Percentiles rank a stretch among this genome's conserved stretches.
Conservation (phyloP, 2,329 filamentous ascomycete species). For the Beauveria bassiana region DNA sequence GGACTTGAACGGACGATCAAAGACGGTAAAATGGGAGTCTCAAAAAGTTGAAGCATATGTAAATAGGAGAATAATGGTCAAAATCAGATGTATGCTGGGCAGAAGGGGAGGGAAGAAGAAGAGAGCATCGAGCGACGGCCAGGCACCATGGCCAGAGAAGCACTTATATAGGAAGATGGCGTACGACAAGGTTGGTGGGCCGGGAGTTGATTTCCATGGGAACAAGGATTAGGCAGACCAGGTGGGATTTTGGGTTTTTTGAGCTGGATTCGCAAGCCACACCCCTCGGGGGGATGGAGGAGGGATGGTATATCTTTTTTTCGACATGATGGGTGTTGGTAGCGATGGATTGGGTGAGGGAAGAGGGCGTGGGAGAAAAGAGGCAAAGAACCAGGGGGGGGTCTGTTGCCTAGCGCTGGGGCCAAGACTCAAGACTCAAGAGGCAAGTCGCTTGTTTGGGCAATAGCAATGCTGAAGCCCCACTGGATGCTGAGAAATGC, state of each 20-base stretch:
- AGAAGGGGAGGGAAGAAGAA: background rate
- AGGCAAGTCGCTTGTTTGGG: background rate
- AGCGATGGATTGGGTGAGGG: background rate
- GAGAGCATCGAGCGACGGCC: conserved; percentile 7
- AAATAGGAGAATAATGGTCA: background rate
- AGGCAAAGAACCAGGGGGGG: conserved; percentile 11
- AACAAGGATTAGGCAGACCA: background rate
- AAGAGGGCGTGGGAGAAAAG: background rate
- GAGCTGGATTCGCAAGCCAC: background rate
- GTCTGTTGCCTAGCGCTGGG: conserved; percentile 26
- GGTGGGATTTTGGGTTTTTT: background rate
- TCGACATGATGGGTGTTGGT: background rate
- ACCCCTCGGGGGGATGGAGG: background rate
- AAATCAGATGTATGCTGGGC: background rate
- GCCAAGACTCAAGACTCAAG: conserved; percentile 4
- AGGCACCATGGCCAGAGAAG: conserved; percentile 11
- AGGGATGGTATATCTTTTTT: background rate
- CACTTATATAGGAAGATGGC: conserved; percentile 7
- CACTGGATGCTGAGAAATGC: conserved; percentile 5
- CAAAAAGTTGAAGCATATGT: background rate
- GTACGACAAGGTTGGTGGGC: conserved; percentile 6
- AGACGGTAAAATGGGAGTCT: background rate
- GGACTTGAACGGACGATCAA: background rate
- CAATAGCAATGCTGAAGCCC: background rate
- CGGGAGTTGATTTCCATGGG: background rate